Evolutionary conservation across 2,329 filamentous ascomycete species (phyloP).

Genomic region (Diaporthe velutina): DNA sequence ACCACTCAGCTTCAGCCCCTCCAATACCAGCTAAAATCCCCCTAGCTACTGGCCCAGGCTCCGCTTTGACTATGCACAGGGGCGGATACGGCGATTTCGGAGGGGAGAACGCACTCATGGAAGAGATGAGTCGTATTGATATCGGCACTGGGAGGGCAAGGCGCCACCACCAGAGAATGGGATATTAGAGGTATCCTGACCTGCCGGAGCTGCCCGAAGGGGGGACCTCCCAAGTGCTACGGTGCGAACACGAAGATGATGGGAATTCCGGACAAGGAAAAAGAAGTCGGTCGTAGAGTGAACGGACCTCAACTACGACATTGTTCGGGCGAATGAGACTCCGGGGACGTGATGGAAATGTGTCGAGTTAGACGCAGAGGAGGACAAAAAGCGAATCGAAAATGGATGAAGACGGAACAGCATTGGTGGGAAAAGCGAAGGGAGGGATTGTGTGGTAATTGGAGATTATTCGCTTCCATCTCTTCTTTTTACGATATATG

Average conservation of each 20-base stretch:
- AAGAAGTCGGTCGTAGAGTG: slow-evolving; percentile 34
- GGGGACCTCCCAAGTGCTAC: background rate
- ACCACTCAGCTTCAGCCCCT: slow-evolving; percentile 58
- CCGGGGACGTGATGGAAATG: slow-evolving; percentile 17
- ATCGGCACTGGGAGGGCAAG: slow-evolving; percentile 72
- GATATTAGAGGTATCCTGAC: slow-evolving; percentile 33
- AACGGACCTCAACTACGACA: background rate
- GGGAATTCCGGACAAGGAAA: background rate
- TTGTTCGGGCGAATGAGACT: background rate
- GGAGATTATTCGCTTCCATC: background rate
- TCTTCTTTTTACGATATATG: background rate
- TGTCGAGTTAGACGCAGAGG: background rate
- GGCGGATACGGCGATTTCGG: slow-evolving; percentile 44
- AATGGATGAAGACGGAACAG: background rate
- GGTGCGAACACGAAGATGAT: background rate
- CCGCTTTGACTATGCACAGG: slow-evolving; percentile 44
- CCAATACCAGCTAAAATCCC: slow-evolving; percentile 80
- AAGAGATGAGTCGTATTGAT: slow-evolving; percentile 79
- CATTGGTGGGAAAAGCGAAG: background rate
- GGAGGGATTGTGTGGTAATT: background rate
- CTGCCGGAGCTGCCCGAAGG: slow-evolving; percentile 10
- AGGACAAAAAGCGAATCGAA: background rate
- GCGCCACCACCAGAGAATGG: slow-evolving; percentile 52
- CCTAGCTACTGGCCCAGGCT: slow-evolving; percentile 61
- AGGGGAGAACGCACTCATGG: slow-evolving; percentile 71